Base-by-base conservation (phyloP, 2,329 filamentous ascomycete genomes). In the Zymoseptoria crescenta region DNA sequence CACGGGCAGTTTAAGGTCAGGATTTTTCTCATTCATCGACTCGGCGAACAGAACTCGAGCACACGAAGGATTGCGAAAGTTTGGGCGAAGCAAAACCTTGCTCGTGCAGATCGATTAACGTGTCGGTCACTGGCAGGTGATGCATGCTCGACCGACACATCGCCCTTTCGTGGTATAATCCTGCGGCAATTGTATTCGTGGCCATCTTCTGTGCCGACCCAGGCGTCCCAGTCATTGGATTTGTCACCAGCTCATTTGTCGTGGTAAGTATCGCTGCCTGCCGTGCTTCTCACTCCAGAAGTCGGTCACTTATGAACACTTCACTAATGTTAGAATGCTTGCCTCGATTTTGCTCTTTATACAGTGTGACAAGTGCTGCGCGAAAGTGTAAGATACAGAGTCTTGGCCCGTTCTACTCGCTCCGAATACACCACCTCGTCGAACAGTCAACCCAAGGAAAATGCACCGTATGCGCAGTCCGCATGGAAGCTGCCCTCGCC, bases 371-470 rank as follows among this genome's bases (percentile, higher is more conserved):
- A 52, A 29, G 29, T 28, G 51, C 51, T 52, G 51, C 51, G 51
- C 51, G 13, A 20, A 55, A 55, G 30, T 55, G 41, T 57, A 60
- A 58, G 58, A 62, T 62, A 62, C 60, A 62, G 51, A 51, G 54
- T 54, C 58, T 59, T 52, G 55, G 55, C 49, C 21, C 50, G 27
- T 58, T 62, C 56, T 62, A 58, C 54, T 20, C 28, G n/a, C 35
- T 45, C 24, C 48, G 30, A 21, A 27, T 10, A 9, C 58, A 56
- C 54, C 51, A 59, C 52, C 55, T 57, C 59, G 52, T 60, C 61
- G 60, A 63, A 66, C 64, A 64, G 61, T 57, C 56, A 56, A 66
- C 61, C 59, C 61, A 66, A 62, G 57, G 58, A 62, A 65, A 63
- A 60, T 52, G 56, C 57, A 54, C 58, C 52, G 30, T 49, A 55